A percentile compares a stretch with the other conserved stretches of the same genome.
Evolutionary conservation across 129 eudicot genomes (phyloP).

Genomic region (Apium graveolens): DNA sequence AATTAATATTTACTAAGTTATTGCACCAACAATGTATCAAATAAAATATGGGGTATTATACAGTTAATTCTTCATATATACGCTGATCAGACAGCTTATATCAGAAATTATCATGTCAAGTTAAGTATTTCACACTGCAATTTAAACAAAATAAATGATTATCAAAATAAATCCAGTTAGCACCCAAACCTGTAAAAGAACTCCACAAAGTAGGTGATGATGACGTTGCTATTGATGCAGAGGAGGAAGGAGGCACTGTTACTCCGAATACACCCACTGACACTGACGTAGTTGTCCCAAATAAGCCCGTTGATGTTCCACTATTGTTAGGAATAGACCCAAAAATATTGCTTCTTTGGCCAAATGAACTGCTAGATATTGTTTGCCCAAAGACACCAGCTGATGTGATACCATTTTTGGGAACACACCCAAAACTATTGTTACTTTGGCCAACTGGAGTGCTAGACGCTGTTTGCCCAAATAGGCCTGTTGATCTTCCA

Average conservation of each 20-base stretch:
- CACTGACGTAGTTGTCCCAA: neutral
- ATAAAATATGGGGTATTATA: too few species aligned
- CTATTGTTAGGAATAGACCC: neutral
- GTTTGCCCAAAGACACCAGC: too few species aligned
- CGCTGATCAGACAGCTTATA: neutral
- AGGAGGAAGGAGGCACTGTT: neutral
- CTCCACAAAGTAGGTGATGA: slow-evolving; percentile 7
- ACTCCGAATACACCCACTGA: neutral
- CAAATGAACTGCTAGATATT: neutral
- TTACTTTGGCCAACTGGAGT: neutral
- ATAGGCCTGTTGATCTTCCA: neutral
- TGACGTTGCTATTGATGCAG: neutral
- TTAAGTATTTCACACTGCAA: neutral
- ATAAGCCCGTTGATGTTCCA: neutral
- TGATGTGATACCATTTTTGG: neutral
- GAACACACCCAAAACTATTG: neutral
- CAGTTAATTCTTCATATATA: neutral
- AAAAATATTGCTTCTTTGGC: neutral
- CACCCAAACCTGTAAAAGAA: slow-evolving; percentile 5
- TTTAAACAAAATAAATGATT: neutral
- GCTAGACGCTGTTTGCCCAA: too few species aligned
- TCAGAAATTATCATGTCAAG: neutral
- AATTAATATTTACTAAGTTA: too few species aligned
- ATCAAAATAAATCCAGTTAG: neutral
- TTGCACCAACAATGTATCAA: too few species aligned